These are phyloP conservation scores for Didymosphaeria variabile DNA, from an alignment of 2,329 filamentous ascomycete genomes.

Conservation along the genomic window DNA sequence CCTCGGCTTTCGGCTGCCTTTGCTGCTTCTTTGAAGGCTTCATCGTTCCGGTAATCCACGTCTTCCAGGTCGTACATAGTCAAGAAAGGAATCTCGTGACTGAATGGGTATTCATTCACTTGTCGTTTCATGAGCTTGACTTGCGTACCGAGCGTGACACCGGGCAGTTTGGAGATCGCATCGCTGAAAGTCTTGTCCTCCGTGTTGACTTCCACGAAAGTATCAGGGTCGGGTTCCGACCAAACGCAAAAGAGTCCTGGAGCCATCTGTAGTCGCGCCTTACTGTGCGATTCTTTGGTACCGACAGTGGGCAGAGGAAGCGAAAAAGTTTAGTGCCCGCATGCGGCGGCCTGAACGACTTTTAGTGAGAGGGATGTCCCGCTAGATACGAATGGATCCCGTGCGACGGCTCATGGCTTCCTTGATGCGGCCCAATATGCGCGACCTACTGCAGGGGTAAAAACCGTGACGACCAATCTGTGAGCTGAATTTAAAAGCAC, in stretches of 20 bases:
- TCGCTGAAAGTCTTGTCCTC: constrained; percentile 17
- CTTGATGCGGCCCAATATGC: not conserved
- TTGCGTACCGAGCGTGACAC: constrained; percentile 11
- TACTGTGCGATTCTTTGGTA: not conserved
- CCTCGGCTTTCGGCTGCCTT: constrained; percentile 2
- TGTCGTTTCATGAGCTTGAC: constrained; percentile 7
- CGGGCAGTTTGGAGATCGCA: constrained; percentile 12
- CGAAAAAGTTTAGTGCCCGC: constrained; percentile 9
- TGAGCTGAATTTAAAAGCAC: not conserved
- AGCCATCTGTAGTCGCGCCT: constrained; percentile 1
- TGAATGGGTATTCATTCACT: constrained; percentile 9
- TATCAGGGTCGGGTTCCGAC: constrained; percentile 13
- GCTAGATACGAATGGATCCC: not conserved
- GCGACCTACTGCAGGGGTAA: not conserved
- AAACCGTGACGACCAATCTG: not conserved
- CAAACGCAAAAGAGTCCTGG: constrained; percentile 16
- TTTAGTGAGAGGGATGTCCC: constrained; percentile 2
- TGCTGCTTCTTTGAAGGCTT: constrained; percentile 13
- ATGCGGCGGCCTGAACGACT: not conserved
- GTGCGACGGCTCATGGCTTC: not conserved
- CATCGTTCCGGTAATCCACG: constrained; percentile 11
- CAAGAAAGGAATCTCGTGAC: constrained; percentile 17
- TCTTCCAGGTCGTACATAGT: constrained; percentile 14
- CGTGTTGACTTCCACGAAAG: not conserved
- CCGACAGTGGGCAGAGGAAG: not conserved